These are phyloP conservation scores for Mycena maculata DNA, from an alignment of 768 basidiomycete genomes.

Conservation along the genomic window DNA sequence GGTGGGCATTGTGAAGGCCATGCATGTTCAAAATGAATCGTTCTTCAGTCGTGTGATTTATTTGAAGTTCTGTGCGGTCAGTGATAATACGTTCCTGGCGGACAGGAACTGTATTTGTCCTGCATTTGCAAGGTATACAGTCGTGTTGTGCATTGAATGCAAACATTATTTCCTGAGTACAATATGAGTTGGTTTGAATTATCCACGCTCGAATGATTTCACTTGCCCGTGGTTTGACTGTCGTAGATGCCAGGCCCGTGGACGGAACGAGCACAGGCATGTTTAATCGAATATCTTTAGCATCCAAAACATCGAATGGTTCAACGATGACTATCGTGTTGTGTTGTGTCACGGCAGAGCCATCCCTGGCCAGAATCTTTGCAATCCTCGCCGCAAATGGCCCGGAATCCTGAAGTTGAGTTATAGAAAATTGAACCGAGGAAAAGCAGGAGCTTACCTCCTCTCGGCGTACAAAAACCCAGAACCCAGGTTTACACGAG, in stretches of 20 bases:
- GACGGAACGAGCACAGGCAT: slow-evolving; percentile 1
- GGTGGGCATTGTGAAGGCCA: slow-evolving; percentile 5
- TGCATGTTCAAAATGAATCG: slow-evolving; percentile 6
- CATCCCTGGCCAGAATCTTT: not conserved
- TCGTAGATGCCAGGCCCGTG: not conserved
- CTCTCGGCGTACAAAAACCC: not conserved
- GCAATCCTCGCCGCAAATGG: not conserved
- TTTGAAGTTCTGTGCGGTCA: not conserved
- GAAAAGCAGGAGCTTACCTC: not conserved
- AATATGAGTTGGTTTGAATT: not conserved
- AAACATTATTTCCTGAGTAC: slow-evolving; percentile 13
- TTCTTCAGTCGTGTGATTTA: not conserved
- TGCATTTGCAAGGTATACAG: slow-evolving; percentile 1
- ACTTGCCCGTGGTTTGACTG: not conserved
- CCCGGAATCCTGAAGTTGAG: not conserved
- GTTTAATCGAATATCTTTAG: not conserved
- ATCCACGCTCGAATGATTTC: not conserved
- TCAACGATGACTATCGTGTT: not conserved
- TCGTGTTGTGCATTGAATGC: slow-evolving; percentile 8
- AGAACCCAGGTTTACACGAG: not conserved
- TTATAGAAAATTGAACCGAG: not conserved
- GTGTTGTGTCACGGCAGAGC: not conserved
- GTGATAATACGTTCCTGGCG: slow-evolving; percentile 3
- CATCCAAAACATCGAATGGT: not conserved
- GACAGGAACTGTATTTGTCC: not conserved